A percentile compares a stretch with the other conserved stretches of the same genome.
Evolutionary conservation across 495 filamentous ascomycete genomes (phyloP).

Genomic region (Penicillium manginii): DNA sequence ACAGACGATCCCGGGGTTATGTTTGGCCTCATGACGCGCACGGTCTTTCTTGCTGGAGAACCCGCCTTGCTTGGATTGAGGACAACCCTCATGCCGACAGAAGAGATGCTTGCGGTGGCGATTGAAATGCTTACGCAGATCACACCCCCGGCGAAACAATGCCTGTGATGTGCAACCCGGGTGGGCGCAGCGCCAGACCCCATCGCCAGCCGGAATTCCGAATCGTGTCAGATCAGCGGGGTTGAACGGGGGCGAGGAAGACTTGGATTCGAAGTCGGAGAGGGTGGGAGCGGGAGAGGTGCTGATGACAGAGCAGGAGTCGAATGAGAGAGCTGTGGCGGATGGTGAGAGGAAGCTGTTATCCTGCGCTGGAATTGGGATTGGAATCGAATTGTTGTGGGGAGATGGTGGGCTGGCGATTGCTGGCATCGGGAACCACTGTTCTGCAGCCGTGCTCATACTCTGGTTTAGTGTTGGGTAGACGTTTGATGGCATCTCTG

Average conservation of each 20-base stretch:
- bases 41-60: conserved; percentile 70
- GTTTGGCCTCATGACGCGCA: conserved; percentile 63
- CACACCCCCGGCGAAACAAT: conserved; percentile 62
- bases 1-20: conserved; percentile 62
- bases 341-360: conserved; percentile 22
- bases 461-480: conserved; percentile 16
- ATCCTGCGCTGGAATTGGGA: conserved; percentile 8
- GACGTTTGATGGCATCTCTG: conserved; percentile 14
- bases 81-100: conserved; percentile 64
- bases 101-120: conserved; percentile 65
- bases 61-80: conserved; percentile 57
- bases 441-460: conserved; percentile 13
- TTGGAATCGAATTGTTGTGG: conserved; percentile 1
- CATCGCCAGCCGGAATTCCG: conserved; percentile 35
- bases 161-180: conserved; percentile 60
- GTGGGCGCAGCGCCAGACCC: conserved; percentile 59
- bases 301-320: conserved; percentile 19
- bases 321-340: conserved; percentile 10
- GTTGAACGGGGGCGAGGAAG: conserved; percentile 20
- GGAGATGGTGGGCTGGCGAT: conserved; percentile 8
- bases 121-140: conserved; percentile 67
- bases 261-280: conserved; percentile 24
- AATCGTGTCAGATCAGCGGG: conserved; percentile 36
- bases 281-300: conserved; percentile 25
- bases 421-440: conserved; percentile 19